phyloP scores from a whole-genome alignment of 2,329 filamentous ascomycete genomes.

The Penicillium digitatum region DNA sequence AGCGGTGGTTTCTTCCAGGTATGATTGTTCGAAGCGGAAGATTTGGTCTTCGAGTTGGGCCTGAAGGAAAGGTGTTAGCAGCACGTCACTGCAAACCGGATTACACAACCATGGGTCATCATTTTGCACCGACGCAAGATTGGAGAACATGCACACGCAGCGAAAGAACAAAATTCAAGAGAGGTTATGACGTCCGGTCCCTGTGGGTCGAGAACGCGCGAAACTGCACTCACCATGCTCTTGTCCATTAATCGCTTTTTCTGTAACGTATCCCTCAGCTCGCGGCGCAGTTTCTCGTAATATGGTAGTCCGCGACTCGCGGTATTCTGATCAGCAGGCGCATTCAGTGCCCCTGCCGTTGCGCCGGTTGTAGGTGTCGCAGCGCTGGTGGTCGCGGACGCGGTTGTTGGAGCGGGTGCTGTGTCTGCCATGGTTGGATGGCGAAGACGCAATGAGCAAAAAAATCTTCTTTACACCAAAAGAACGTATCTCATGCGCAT shows the following conservation, averaged over 20 bases:
- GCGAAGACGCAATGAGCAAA: neutral
- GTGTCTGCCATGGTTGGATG: constrained; percentile 40
- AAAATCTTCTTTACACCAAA: neutral
- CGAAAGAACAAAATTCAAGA: neutral
- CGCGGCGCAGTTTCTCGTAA: constrained; percentile 67
- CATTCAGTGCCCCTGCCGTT: constrained; percentile 21
- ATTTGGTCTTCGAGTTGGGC: constrained; percentile 73
- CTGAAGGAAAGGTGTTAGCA: constrained; percentile 35
- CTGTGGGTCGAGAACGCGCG: neutral
- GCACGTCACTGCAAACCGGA: neutral
- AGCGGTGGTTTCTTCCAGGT: constrained; percentile 79
- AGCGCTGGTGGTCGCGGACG: constrained; percentile 19
- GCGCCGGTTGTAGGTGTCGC: constrained; percentile 18
- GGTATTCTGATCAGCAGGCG: constrained; percentile 25
- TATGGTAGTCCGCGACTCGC: constrained; percentile 54
- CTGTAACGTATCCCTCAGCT: constrained; percentile 63
- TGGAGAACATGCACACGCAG: neutral
- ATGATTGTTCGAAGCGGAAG: constrained; percentile 74
- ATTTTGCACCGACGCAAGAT: neutral
- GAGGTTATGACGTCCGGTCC: neutral
- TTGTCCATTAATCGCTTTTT: constrained; percentile 63
- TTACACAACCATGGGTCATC: neutral
- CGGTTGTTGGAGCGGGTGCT: constrained; percentile 31
- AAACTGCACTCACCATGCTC: constrained; percentile 48
- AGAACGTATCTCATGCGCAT: neutral